Base-by-base conservation (phyloP, 257 asterid genomes). In the Euphrasia confusa region DNA sequence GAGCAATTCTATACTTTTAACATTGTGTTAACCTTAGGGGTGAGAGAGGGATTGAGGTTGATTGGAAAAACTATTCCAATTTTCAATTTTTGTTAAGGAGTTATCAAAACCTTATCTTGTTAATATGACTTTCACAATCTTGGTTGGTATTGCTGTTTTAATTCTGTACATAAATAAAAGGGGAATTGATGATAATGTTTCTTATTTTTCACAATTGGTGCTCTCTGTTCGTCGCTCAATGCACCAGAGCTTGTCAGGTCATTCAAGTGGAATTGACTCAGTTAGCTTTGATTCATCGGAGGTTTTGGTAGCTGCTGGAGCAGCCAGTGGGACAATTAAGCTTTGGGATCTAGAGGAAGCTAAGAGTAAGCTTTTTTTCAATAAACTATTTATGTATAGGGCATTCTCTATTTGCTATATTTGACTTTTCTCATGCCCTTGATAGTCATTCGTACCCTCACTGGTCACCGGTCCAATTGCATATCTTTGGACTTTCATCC, bases 341-440 rank as follows among this genome's bases (percentile, higher is more conserved):
- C 95, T 92, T 69, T 92, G 97, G 97, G 99, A 92, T 79, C 79
- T 92, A 73, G 99, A 86, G 82, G 99, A 92, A 83, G 97, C 97
- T 64, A 92, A 89, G 83, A 81, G 99, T 92, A 89, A 70, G 84
- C 64, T 65, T 50, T 68, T 52, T 55, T 71, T 58, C 53, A 39
- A 21, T 66, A 32, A 66, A 28, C 27, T 60, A 27, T 68, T n/a
- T 53, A 8, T 66, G 32, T 61, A 32, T 55, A 62, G 61, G 30
- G n/a, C 62, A 39, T 53, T 12, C 54, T 15, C 45, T 40, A 32
- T 39, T 48, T 49, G 35, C 47, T 67, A 17, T 66, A 50, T 61
- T 71, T 67, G 52, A 58, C 64, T 33, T 60, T 45, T 60, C 71
- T 54, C 63, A 59, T 54, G 61, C 63, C 49, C 64, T 35, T 58